phyloP scores from a whole-genome alignment of 495 filamentous ascomycete species.

The Saxophila tyrrhenica region DNA sequence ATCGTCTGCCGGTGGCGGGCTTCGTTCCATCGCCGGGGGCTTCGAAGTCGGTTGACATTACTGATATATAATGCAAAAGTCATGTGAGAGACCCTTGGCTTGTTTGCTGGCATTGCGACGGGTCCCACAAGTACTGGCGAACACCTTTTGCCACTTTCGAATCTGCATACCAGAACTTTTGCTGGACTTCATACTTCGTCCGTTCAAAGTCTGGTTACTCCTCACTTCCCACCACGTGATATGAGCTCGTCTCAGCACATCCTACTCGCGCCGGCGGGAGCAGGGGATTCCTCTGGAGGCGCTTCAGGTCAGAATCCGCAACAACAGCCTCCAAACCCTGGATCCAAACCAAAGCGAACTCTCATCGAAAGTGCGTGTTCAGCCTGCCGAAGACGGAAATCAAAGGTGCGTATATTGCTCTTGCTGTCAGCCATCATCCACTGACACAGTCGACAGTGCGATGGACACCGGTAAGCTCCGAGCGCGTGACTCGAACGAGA shows the following conservation, averaged over 20 bases:
- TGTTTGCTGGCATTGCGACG: background rate
- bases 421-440: no score
- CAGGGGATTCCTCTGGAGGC: background rate
- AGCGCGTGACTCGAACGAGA: background rate
- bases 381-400: conserved; percentile 15
- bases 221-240: background rate
- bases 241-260: background rate
- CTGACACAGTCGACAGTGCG: conserved; percentile 8
- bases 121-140: no score
- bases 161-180: background rate
- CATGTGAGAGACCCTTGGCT: background rate
- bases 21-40: background rate
- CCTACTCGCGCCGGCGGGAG: background rate
- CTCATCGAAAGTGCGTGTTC: conserved; percentile 18
- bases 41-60: background rate
- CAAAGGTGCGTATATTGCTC: conserved; percentile 13
- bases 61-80: background rate
- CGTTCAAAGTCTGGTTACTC: no score
- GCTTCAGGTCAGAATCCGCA: background rate
- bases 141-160: background rate
- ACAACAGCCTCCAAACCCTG: background rate
- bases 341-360: conserved; percentile 9
- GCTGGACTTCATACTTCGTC: background rate
- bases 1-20: background rate
- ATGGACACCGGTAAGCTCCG: conserved; percentile 8